phyloP scores from a whole-genome alignment of 768 basidiomycete genomes.

The Glaciozyma antarctica region DNA sequence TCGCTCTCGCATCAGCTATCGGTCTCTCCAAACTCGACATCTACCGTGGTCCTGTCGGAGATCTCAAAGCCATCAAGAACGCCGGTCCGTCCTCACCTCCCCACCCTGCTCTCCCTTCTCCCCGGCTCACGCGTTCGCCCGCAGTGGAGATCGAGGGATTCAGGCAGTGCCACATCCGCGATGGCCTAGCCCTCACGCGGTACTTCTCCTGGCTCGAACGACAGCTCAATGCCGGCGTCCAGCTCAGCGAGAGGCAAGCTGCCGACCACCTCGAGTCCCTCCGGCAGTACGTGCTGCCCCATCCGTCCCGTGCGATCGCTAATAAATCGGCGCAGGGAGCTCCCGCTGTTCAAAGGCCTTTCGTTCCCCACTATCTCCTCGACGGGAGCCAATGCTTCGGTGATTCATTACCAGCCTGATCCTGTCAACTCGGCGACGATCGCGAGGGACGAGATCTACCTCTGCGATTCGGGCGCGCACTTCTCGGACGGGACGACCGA shows the following conservation, averaged over 20 bases:
- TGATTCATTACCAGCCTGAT: constrained; percentile 87
- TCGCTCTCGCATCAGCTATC: constrained; percentile 72
- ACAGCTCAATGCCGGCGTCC: constrained; percentile 52
- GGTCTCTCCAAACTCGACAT: constrained; percentile 56
- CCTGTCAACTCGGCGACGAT: constrained; percentile 63
- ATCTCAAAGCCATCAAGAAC: constrained; percentile 42
- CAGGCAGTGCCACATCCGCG: constrained; percentile 74
- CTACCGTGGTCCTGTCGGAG: constrained; percentile 44
- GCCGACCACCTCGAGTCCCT: constrained; percentile 69
- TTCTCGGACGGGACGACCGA: constrained; percentile 92
- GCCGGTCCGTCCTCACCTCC: not conserved
- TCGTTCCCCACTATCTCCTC: constrained; percentile 90
- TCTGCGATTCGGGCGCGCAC: constrained; percentile 80
- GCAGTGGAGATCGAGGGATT: constrained; percentile 75
- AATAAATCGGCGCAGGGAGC: constrained; percentile 47
- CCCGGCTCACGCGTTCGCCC: constrained; percentile 54
- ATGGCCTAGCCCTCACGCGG: constrained; percentile 64
- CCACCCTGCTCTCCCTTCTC: constrained; percentile 36
- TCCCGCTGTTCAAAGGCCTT: constrained; percentile 69
- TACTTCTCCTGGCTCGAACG: constrained; percentile 97
- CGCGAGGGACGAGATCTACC: constrained; percentile 52
- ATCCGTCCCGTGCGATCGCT: not conserved
- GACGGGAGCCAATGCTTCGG: constrained; percentile 83
- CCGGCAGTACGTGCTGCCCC: constrained; percentile 54
- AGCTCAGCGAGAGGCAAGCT: constrained; percentile 66